Percentiles rank a stretch among this genome's conserved stretches.
Evolutionary conservation across 2,329 filamentous ascomycete genomes (phyloP).

Genomic region (Fulvia fulva): DNA sequence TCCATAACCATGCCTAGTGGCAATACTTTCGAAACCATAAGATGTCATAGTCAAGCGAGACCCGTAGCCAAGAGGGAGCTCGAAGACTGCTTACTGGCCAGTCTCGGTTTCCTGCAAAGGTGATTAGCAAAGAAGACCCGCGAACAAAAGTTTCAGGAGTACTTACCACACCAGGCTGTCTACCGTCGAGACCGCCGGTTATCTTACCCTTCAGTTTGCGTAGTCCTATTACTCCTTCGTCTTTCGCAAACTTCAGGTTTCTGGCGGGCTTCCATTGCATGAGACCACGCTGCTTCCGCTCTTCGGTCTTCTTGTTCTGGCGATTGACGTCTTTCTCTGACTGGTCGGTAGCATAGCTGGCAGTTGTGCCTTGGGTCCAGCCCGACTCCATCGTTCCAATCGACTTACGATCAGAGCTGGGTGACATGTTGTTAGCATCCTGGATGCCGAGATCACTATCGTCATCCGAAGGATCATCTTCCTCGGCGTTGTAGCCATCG

Average conservation of each 20-base stretch:
- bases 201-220: constrained; percentile 73
- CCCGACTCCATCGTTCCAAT: constrained; percentile 31
- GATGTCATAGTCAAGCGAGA: neutral
- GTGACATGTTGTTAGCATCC: constrained; percentile 44
- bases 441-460: constrained; percentile 54
- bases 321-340: constrained; percentile 58
- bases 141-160: neutral
- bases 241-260: constrained; percentile 80
- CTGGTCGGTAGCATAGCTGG: constrained; percentile 23
- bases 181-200: constrained; percentile 65
- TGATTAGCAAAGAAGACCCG: constrained; percentile 8
- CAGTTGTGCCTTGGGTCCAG: constrained; percentile 32
- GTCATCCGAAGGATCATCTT: constrained; percentile 39
- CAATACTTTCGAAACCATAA: neutral
- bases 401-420: constrained; percentile 20
- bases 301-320: constrained; percentile 66
- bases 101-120: constrained; percentile 23
- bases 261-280: constrained; percentile 95
- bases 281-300: constrained; percentile 79
- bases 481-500: constrained; percentile 41
- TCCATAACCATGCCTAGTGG: neutral
- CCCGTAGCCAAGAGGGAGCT: neutral
- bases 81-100: constrained; percentile 6
- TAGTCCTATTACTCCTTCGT: constrained; percentile 76
- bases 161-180: constrained; percentile 72